A percentile compares a stretch with the other conserved stretches of the same genome.
Evolutionary conservation across 768 basidiomycete species (phyloP).

Genomic region (Trametes sanguinea): DNA sequence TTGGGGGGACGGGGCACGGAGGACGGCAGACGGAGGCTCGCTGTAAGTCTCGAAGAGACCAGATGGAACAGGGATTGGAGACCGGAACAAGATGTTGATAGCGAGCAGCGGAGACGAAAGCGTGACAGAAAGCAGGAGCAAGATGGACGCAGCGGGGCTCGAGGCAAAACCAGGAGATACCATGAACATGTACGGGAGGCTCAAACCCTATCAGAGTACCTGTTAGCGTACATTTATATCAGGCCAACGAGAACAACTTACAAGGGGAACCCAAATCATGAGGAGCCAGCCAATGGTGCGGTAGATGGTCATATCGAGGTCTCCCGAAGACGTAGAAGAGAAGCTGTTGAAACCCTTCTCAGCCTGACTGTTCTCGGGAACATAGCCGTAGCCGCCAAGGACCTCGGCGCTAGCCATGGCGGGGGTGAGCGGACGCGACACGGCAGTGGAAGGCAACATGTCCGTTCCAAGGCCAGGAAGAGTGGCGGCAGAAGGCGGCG

Average conservation of each 20-base stretch:
- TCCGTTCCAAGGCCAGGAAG: slow-evolving; percentile 45
- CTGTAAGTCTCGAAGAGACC: slow-evolving; percentile 59
- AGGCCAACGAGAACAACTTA: slow-evolving; percentile 39
- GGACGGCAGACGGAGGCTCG: slow-evolving; percentile 44
- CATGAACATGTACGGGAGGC: slow-evolving; percentile 60
- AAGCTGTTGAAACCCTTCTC: slow-evolving; percentile 56
- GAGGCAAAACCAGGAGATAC: slow-evolving; percentile 43
- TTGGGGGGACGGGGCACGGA: slow-evolving; percentile 46
- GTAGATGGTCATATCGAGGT: slow-evolving; percentile 56
- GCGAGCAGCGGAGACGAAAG: slow-evolving; percentile 68
- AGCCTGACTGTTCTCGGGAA: slow-evolving; percentile 44
- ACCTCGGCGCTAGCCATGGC: slow-evolving; percentile 60
- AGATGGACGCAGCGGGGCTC: slow-evolving; percentile 44
- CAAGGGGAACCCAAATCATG: slow-evolving; percentile 69
- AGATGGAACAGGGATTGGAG: slow-evolving; percentile 66
- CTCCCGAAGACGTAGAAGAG: slow-evolving; percentile 44
- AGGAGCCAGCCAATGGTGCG: slow-evolving; percentile 65
- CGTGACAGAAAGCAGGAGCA: slow-evolving; percentile 65
- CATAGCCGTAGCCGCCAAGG: slow-evolving; percentile 68
- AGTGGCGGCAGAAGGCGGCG: slow-evolving; percentile 37
- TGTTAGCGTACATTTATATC: background rate
- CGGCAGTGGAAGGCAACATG: slow-evolving; percentile 38
- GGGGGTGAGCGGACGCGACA: slow-evolving; percentile 52
- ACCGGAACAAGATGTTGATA: slow-evolving; percentile 58
- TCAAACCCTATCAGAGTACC: slow-evolving; percentile 46